Base-by-base conservation (phyloP, 495 filamentous ascomycete species). In the Xylaria nigripes region DNA sequence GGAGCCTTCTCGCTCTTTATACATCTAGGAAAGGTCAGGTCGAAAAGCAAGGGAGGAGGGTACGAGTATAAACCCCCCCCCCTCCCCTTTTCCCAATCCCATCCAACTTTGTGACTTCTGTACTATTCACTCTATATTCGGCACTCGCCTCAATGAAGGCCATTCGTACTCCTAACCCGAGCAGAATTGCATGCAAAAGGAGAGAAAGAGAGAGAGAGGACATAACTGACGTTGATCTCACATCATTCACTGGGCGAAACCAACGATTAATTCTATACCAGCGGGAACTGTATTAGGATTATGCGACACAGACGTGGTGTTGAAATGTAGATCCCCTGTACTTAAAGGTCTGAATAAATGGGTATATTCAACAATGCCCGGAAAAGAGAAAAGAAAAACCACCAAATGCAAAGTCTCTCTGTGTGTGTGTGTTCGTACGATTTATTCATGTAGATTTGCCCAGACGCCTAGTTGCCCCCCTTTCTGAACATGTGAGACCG, bases 301-400 rank as follows among this genome's bases (percentile, higher is more conserved):
- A 40, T 40, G 8, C 15, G 3, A 49, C 18, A 53, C 18, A 24
- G 25, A 45, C 34, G n/a, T 54, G 22, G 32, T 40, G 22, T 53
- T 38, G 32, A 30, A 48, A 41, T 36, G 44, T 50, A 48, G 25
- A 59, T 47, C 46, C 32, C 48, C 38, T 51, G 40, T 51, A 46
- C 24, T 22, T 52, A 15, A 42, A 32, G 8, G 34, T 42, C 45
- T 16, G 51, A 54, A 48, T 54, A 25, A 48, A 40, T 48, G 51
- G 51, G 51, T 54, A 54, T 54, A 54, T 54, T 34, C 45, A 42
- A 54, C 51, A 34, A 10, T 54, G 51, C 42, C 15, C 34, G 36
- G 15, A 48, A 29, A 19, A 24, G 42, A 18, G 12, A 50, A 45
- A 29, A 9, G 23, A 45, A 52, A 30, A 44, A 46, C 43, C 34